These are phyloP conservation scores for Nicotiana obtusifolia DNA, from an alignment of 257 asterid species.

Conservation along the genomic window DNA sequence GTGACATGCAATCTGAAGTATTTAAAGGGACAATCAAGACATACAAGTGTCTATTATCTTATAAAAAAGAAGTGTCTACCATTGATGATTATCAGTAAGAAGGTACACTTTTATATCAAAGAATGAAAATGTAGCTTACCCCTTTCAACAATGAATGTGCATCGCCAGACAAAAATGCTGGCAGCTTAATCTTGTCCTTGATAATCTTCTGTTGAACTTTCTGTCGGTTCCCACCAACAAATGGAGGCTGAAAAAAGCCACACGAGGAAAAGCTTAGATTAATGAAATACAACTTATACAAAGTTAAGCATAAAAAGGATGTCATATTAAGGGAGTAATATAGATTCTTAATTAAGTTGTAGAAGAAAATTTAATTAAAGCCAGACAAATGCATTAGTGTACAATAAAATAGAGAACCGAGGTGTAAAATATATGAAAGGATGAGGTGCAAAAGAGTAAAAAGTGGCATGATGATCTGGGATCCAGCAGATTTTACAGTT, in stretches of 20 bases:
- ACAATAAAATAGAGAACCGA: neutral
- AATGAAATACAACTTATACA: neutral
- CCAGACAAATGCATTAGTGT: neutral
- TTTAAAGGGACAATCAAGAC: neutral
- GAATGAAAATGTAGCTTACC: slow-evolving; percentile 31
- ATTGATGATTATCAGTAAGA: neutral
- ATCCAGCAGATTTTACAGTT: too few species aligned
- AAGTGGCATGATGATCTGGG: too few species aligned
- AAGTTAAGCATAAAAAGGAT: neutral
- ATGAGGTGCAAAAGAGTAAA: too few species aligned
- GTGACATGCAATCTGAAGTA: neutral
- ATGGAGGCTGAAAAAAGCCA: slow-evolving; percentile 54
- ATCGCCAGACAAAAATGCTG: slow-evolving; percentile 60
- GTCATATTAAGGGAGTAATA: neutral
- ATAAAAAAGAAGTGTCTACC: neutral
- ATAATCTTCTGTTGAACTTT: slow-evolving; percentile 70
- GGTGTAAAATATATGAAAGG: too few species aligned
- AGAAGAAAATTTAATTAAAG: neutral
- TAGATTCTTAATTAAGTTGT: neutral
- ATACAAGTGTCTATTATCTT: neutral
- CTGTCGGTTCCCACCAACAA: slow-evolving; percentile 50
- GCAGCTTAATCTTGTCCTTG: slow-evolving; percentile 68
- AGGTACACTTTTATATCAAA: neutral
- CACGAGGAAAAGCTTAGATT: neutral
- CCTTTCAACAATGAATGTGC: slow-evolving; percentile 75